Percentiles rank a stretch among this genome's conserved stretches.
phyloP scores from a whole-genome alignment of 2,329 filamentous ascomycete species.

The Paramyrothecium roridum region DNA sequence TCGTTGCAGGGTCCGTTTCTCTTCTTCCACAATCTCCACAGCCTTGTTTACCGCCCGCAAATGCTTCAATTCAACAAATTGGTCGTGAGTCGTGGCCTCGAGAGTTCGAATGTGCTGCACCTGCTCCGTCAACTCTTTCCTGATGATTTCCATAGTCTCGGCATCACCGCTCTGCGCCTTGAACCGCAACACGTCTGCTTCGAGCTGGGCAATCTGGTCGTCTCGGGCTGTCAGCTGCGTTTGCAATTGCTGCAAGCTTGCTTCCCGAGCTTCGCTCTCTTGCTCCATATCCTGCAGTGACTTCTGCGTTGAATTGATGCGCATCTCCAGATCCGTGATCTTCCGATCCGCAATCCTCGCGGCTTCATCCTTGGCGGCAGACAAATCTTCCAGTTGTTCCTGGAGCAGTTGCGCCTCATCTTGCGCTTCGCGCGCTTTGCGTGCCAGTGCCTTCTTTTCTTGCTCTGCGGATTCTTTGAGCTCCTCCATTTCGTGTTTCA shows the following conservation, averaged over 20 bases:
- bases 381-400: slow-evolving; percentile 77
- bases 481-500: slow-evolving; percentile 50
- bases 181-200: slow-evolving; percentile 77
- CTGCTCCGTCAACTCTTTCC: slow-evolving; percentile 85
- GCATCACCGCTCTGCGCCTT: slow-evolving; percentile 85
- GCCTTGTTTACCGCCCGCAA: slow-evolving; percentile 78
- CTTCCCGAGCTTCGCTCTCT: slow-evolving; percentile 54
- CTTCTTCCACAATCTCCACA: slow-evolving; percentile 92
- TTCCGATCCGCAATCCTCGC: slow-evolving; percentile 58
- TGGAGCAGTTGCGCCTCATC: slow-evolving; percentile 71
- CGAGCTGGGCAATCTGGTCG: slow-evolving; percentile 66
- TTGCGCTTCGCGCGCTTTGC: slow-evolving; percentile 65
- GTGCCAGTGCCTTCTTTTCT: slow-evolving; percentile 65
- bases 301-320: slow-evolving; percentile 42
- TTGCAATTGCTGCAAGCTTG: slow-evolving; percentile 58
- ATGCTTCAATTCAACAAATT: slow-evolving; percentile 75
- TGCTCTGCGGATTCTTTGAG: slow-evolving; percentile 46
- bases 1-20: slow-evolving; percentile 80
- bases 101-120: slow-evolving; percentile 85
- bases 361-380: slow-evolving; percentile 63
- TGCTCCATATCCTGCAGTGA: slow-evolving; percentile 56
- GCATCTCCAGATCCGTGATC: slow-evolving; percentile 50
- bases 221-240: slow-evolving; percentile 68
- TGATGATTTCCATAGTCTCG: slow-evolving; percentile 81
- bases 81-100: slow-evolving; percentile 77